Base-by-base conservation (phyloP, 192 early-diverging fungal genomes). In the Mortierella claussenii region DNA sequence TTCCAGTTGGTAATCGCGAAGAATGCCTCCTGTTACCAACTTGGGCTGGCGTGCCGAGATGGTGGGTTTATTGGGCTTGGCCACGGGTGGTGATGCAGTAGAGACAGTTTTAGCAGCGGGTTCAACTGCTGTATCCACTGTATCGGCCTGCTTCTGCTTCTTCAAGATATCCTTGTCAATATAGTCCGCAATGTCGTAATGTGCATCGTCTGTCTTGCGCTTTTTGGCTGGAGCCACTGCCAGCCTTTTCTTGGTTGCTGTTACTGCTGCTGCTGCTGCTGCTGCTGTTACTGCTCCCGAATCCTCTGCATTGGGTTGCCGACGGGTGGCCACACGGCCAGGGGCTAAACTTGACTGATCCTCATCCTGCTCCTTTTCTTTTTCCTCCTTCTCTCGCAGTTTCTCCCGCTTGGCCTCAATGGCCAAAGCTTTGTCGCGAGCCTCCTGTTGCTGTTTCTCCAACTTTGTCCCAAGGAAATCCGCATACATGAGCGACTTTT, bases 1-100 rank as follows among this genome's bases (percentile, higher is more conserved):
- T 2, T 92, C 92, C 44, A 97, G 71, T 79, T 99, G 97, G 81
- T 98, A 98, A 42, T 97, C 94, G 24, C 94, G 88, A 80, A 99
- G 83, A 21, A 92, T 78, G 31, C 96, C 96, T 57, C 95, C 95
- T 11, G 84, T 89, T 8, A 98, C 86, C 44, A 94, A 76, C 31
- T 80, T 69, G 10, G 97, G 97, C 79, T 98, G 95, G 27, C 90
- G 81, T 6, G 83, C 67, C 50, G 92, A 91, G 24, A 88, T 83
- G 0, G 52, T 44, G 18, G 82, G 74, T 18, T 84, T 83, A 10
- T 79, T 59, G 12, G 67, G 58, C 13, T 40, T 40, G 13, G 37
- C 37, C 13, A 7, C 37, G 7, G 37, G 13, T 10, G 37, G 8
- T 10, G 13, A 7, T 40, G 37, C 13, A 40, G 37, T 40, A 40